phyloP scores from a whole-genome alignment of 495 filamentous ascomycete genomes.

The Pyrenopolyporus hunteri region DNA sequence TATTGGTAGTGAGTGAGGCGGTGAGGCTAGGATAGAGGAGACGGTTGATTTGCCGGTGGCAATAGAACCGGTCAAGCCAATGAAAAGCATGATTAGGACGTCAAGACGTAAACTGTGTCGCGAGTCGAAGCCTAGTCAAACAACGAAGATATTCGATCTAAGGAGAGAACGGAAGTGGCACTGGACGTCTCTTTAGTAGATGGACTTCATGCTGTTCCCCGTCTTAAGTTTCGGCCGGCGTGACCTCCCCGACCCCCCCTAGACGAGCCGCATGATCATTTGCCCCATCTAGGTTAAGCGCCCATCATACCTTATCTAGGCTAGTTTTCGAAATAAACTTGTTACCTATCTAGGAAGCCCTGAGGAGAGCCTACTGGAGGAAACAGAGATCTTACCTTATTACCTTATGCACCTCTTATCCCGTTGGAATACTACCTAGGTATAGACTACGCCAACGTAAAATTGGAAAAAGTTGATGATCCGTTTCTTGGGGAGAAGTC shows the following conservation, averaged over 20 bases:
- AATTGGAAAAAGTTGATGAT: too few species aligned
- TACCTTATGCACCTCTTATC: too few species aligned
- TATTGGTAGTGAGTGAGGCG: conserved; percentile 86
- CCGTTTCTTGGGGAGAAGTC: too few species aligned
- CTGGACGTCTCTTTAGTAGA: too few species aligned
- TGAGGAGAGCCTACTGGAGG: background rate
- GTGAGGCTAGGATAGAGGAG: conserved; percentile 74
- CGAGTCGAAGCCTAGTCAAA: background rate
- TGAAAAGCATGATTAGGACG: conserved; percentile 75
- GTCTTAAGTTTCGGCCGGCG: too few species aligned
- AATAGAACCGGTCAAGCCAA: conserved; percentile 96
- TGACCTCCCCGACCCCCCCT: background rate
- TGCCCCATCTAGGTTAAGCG: conserved; percentile 10
- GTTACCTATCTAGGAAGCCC: conserved; percentile 8
- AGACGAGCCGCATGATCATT: conserved; percentile 29
- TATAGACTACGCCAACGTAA: too few species aligned
- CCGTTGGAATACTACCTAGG: too few species aligned
- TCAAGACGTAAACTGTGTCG: background rate
- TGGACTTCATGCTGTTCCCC: conserved; percentile 17
- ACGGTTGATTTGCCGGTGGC: conserved; percentile 98
- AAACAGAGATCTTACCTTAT: too few species aligned
- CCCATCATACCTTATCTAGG: conserved; percentile 2
- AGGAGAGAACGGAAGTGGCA: too few species aligned
- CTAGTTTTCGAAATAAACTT: conserved; percentile 4
- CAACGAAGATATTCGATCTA: background rate